Evolutionary conservation across 2,329 filamentous ascomycete species (phyloP), one percentile per base, ranked within the genome.

Genomic region (Cladophialophora yegresii): DNA sequence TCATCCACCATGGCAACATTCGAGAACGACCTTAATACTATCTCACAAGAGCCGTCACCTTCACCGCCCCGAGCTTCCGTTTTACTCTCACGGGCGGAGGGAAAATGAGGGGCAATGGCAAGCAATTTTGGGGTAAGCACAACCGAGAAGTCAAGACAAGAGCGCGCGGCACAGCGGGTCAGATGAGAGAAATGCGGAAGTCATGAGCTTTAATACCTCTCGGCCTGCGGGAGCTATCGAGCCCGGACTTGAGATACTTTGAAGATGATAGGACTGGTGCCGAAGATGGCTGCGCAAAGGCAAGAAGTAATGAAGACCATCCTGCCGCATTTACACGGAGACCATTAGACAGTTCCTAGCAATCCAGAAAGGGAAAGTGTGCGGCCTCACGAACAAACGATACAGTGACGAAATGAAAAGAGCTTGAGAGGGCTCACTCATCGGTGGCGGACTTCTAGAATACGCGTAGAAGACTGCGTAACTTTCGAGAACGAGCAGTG

Each of bases 401-500:
- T 16, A 43, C 36, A n/a, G 36, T 43, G 36, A 43, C 36, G 36
- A 43, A 43, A 43, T 43, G 16, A 43, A 6, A n/a, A 12, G 30
- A 32, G 40, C 45, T 10, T 49, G 55, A 28, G 20, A 33, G 13
- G 8, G 54, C 20, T 6, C 36, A 20, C 16, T 13, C 36, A 43
- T 43, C 36, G 36, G 36, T 43, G 36, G 36, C 36, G 36, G 36
- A 43, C 36, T 50, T 50, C 47, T 50, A 50, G 47, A 50, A 50
- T 13, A 50, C 47, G 47, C 47, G 47, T 50, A 13, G 47, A 50
- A 50, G 55, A 49, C 9, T 36, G 23, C 49, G 33, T 23, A 49
- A 20, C 62, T 66, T 63, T 68, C 55, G 66, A 68, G 65, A 58
- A 62, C 59, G 58, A 53, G 60, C 60, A 62, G 65, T 64, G 63